Evolutionary conservation across 2,329 filamentous ascomycete species (phyloP), one percentile per base, ranked within the genome.

Genomic region (Cercospora beticola): DNA sequence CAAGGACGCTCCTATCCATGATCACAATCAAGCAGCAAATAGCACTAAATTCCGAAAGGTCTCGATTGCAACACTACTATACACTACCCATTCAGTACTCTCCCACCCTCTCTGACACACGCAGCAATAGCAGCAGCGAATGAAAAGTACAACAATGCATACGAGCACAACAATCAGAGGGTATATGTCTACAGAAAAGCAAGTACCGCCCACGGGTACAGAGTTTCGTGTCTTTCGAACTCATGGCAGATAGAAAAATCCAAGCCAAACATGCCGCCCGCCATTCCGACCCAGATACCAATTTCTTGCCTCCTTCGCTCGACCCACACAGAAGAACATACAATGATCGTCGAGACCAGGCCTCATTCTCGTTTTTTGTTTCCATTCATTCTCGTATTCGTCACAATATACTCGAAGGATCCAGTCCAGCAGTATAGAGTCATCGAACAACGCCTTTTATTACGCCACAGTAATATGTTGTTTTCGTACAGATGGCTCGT

Each of bases 151-250:
- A 62, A 40, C 16, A 62, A 62, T 28, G 36, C 59, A 43, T 52
- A 58, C 54, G 54, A 58, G 26, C 54, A 58, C 30, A 58, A 58
- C 54, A 31, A 4, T 58, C 54, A 49, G 59, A 62, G 59, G 59
- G 59, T 62, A 62, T 62, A 62, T 62, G 36, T 62, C 36, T 62
- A 49, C 59, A 62, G 59, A 62, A 62, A 40, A 62, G 21, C 33
- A 62, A 49, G 36, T 49, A 49, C 33, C 23, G 40, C 26, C 18
- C 40, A 62, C 59, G 23, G 36, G 59, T 49, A 62, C 33, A 23
- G 28, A 36, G 57, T 36, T 31, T 36, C 57, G 57, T 60, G n/a
- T 60, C 57, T 40, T 60, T 60, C 46, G 57, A 33, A 58, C 54
- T 58, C 54, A 58, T 58, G 54, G 36, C 36, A 43, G 36, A 43